Conservation (phyloP, 1,284 basidiomycete genomes). For the Apiotrichum montevideense region DNA sequence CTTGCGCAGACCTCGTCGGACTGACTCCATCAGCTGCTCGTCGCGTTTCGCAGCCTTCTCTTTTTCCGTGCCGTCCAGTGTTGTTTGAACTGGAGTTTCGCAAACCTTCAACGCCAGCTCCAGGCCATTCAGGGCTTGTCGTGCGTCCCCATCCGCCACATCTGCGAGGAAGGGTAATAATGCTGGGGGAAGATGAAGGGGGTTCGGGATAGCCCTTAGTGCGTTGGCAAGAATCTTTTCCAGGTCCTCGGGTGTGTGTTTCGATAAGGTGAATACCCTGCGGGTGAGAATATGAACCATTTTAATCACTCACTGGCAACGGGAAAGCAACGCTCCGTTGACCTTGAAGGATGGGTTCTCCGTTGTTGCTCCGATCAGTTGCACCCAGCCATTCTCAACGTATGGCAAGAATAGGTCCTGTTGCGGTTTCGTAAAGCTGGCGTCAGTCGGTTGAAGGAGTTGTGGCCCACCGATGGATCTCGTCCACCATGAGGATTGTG, state of each 20-base stretch:
- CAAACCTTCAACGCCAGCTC: slow-evolving; percentile 48
- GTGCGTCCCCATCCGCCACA: slow-evolving; percentile 50
- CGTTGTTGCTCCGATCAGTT: slow-evolving; percentile 82
- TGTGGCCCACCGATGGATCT: slow-evolving; percentile 66
- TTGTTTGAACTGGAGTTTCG: slow-evolving; percentile 23
- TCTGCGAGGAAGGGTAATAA: slow-evolving; percentile 51
- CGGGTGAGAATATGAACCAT: background rate
- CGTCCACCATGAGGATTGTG: slow-evolving; percentile 54
- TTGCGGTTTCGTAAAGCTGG: slow-evolving; percentile 63
- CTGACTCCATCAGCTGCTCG: slow-evolving; percentile 45
- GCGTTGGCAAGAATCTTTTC: slow-evolving; percentile 41
- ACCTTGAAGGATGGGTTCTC: slow-evolving; percentile 88
- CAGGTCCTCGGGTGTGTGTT: slow-evolving; percentile 36
- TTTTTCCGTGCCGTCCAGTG: slow-evolving; percentile 6
- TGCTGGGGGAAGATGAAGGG: slow-evolving; percentile 45
- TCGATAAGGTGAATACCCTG: slow-evolving; percentile 41
- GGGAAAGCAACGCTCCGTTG: slow-evolving; percentile 67
- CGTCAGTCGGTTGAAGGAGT: slow-evolving; percentile 9
- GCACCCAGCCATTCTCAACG: slow-evolving; percentile 70
- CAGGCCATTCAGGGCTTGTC: slow-evolving; percentile 48
- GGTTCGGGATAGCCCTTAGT: slow-evolving; percentile 32
- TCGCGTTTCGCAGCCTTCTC: slow-evolving; percentile 16
- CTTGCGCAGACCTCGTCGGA: slow-evolving; percentile 43
- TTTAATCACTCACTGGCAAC: slow-evolving; percentile 59
- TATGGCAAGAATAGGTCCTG: slow-evolving; percentile 78